These are phyloP conservation scores for Hippophae gyantsensis DNA, from an alignment of 306 rosid species.

Conservation along the genomic window DNA sequence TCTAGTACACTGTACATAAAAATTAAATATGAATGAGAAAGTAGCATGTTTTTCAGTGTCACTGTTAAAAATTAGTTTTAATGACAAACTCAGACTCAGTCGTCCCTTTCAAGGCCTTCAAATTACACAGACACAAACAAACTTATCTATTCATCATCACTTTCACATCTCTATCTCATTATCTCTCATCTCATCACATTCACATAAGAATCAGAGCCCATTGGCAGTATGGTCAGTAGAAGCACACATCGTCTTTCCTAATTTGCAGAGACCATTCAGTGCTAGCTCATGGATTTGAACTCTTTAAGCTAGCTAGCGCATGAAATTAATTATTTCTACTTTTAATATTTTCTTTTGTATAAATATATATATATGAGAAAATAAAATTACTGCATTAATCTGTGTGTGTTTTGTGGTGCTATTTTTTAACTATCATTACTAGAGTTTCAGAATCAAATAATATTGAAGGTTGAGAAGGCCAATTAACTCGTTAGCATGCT, in stretches of 20 bases:
- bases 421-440: no score
- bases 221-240: constrained; percentile 32
- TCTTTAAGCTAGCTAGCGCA: no score
- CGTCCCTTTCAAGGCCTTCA: constrained; percentile 49
- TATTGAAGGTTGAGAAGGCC: no score
- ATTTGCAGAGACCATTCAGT: constrained; percentile 61
- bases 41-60: constrained; percentile 91
- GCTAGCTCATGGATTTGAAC: constrained; percentile 6
- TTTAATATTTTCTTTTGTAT: no score
- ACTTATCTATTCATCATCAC: constrained; percentile 33
- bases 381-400: no score
- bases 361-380: no score
- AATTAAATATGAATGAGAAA: constrained; percentile 39
- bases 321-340: no score
- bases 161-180: constrained; percentile 1
- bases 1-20: constrained; percentile 31
- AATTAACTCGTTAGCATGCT: no score
- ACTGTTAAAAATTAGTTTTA: constrained; percentile 35
- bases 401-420: no score
- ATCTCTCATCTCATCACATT: neutral
- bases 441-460: no score
- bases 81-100: constrained; percentile 42
- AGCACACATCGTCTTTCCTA: constrained; percentile 48
- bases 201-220: constrained; percentile 33
- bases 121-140: constrained; percentile 45